These are phyloP conservation scores for Fusarium illudens DNA, from an alignment of 2,329 filamentous ascomycete species.

Conservation along the genomic window DNA sequence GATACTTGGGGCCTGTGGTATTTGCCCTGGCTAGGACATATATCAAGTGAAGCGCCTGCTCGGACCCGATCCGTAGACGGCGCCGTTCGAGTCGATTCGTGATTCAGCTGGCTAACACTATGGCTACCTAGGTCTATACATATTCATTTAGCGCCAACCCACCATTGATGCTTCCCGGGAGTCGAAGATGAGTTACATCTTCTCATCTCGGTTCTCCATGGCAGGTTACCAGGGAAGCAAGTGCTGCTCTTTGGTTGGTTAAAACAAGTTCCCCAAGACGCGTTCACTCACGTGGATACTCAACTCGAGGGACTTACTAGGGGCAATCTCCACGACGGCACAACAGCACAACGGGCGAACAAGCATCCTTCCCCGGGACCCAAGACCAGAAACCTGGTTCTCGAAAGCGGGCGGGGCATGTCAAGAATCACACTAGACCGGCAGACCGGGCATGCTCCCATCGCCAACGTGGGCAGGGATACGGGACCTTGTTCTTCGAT, in stretches of 20 bases:
- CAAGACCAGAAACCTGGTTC: background rate
- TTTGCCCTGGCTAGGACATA: background rate
- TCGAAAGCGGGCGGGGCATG: background rate
- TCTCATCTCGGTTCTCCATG: background rate
- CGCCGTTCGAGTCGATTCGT: background rate
- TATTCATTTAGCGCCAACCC: background rate
- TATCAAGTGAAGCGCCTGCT: background rate
- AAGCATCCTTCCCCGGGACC: background rate
- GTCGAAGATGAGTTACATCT: background rate
- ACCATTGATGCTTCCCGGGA: background rate
- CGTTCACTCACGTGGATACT: background rate
- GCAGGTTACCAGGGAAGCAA: background rate
- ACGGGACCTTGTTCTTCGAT: background rate
- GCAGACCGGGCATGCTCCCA: background rate
- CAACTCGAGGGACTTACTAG: background rate
- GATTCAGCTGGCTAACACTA: background rate
- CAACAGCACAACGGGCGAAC: background rate
- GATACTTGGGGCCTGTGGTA: background rate
- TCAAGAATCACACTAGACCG: constrained; percentile 12
- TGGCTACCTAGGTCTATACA: background rate
- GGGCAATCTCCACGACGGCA: background rate
- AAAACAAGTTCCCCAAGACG: background rate
- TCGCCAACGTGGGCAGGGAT: constrained; percentile 4
- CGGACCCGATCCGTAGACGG: background rate
- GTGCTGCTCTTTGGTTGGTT: background rate